These are phyloP conservation scores for Cyberlindnera nakhonratchasimensis DNA, from an alignment of 805 yeast species.

Conservation along the genomic window DNA sequence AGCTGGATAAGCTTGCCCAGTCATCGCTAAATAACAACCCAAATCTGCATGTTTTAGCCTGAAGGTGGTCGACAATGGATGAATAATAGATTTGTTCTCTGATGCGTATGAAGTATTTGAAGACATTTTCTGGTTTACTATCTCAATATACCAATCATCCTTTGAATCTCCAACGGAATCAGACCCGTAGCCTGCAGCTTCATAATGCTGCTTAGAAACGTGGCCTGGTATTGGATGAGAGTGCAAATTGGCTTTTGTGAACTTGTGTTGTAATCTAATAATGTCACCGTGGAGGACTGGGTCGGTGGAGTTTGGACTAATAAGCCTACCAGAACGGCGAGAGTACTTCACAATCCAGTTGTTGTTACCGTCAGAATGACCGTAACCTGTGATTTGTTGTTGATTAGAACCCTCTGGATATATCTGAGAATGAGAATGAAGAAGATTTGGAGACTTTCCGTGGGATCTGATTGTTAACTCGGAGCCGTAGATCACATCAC, in stretches of 20 bases:
- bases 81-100: constrained; percentile 52
- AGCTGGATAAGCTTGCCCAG: constrained; percentile 64
- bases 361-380: constrained; percentile 84
- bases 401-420: constrained; percentile 93
- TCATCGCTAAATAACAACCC: constrained; percentile 76
- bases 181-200: constrained; percentile 86
- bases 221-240: constrained; percentile 81
- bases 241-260: constrained; percentile 73
- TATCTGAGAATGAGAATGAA: constrained; percentile 83
- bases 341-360: constrained; percentile 70
- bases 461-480: constrained; percentile 50
- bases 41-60: constrained; percentile 59
- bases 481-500: constrained; percentile 61
- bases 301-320: constrained; percentile 5
- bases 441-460: constrained; percentile 67
- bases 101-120: constrained; percentile 36
- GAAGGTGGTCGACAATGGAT: constrained; percentile 74
- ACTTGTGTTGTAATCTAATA: constrained; percentile 68
- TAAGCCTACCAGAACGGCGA: constrained; percentile 34
- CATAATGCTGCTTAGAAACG: constrained; percentile 60
- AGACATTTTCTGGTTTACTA: constrained; percentile 54
- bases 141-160: constrained; percentile 89
- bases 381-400: constrained; percentile 92
- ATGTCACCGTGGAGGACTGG: constrained; percentile 56
- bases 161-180: constrained; percentile 67